Evolutionary conservation across 768 basidiomycete species (phyloP).

Genomic region (Russula emetica): DNA sequence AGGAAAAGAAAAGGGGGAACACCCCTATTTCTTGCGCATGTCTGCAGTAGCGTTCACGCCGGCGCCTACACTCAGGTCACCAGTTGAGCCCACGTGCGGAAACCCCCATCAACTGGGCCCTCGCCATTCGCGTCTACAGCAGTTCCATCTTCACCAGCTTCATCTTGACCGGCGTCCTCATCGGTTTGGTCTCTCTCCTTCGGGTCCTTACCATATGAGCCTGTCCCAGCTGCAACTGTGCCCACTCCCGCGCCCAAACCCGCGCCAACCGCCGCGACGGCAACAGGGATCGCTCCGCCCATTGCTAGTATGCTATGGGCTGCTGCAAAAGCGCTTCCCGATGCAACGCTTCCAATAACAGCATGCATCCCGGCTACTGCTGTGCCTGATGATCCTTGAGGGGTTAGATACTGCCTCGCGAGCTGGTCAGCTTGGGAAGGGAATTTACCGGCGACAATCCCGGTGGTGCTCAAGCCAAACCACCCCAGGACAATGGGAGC

Average conservation of each 20-base stretch:
- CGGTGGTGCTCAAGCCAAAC: slow-evolving; percentile 9
- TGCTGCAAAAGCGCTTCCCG: slow-evolving; percentile 6
- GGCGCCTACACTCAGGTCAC: neutral
- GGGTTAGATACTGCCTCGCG: neutral
- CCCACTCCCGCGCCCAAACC: neutral
- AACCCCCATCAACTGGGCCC: neutral
- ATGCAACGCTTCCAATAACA: slow-evolving; percentile 14
- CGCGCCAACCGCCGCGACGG: neutral
- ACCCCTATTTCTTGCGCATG: neutral
- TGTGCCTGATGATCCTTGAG: neutral
- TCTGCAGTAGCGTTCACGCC: neutral
- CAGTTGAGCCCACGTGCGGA: neutral
- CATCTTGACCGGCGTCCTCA: neutral
- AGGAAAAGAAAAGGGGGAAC: too few relatives aligned
- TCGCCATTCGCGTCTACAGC: neutral
- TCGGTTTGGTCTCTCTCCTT: neutral
- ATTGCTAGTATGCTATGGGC: slow-evolving; percentile 17
- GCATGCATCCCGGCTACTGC: slow-evolving; percentile 11
- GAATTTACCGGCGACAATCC: slow-evolving; percentile 11
- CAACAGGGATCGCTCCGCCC: slow-evolving; percentile 8
- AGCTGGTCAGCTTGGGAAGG: too few relatives aligned
- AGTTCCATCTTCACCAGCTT: neutral
- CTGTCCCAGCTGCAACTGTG: neutral
- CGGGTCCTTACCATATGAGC: neutral
- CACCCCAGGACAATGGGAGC: neutral